Conservation (phyloP, 1,284 basidiomycete genomes). For the Rhodotorula sp. region DNA sequence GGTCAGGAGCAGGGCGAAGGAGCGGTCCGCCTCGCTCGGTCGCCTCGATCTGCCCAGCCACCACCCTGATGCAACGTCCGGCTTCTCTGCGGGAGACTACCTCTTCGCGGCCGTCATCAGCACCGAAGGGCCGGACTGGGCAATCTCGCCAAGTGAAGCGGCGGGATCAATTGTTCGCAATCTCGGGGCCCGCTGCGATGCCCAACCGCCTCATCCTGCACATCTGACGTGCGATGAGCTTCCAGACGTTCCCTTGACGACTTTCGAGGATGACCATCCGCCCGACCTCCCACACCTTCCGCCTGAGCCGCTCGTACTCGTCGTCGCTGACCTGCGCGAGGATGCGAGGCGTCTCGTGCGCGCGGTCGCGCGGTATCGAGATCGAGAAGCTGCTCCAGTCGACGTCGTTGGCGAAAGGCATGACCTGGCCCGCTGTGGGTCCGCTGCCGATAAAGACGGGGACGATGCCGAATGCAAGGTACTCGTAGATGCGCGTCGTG, state of each 20-base stretch:
- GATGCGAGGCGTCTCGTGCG: conserved; percentile 21
- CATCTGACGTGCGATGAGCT: conserved; percentile 24
- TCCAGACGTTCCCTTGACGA: conserved; percentile 29
- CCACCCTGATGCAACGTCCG: no score
- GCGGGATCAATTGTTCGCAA: conserved; percentile 19
- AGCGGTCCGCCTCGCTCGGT: no score
- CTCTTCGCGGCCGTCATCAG: no score
- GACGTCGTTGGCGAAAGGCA: conserved; percentile 30
- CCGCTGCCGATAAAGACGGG: conserved; percentile 37
- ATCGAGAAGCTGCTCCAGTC: conserved; percentile 25
- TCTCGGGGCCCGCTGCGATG: conserved; percentile 12
- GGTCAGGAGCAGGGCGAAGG: no score
- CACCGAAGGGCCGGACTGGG: no score
- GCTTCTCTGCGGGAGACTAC: no score
- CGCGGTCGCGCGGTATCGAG: conserved; percentile 22
- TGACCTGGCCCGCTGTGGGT: conserved; percentile 24
- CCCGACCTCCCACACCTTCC: conserved; percentile 27
- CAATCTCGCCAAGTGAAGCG: no score
- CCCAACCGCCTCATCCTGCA: conserved; percentile 30
- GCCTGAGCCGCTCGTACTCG: conserved; percentile 28
- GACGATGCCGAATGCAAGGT: conserved; percentile 38
- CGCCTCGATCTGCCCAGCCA: no score
- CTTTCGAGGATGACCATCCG: conserved; percentile 28
- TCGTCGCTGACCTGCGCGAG: conserved; percentile 10
- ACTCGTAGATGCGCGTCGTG: conserved; percentile 36